A percentile compares a stretch with the other conserved stretches of the same genome.
phyloP scores from a whole-genome alignment of 1,284 basidiomycete genomes.

The Apiotrichum brassicae region DNA sequence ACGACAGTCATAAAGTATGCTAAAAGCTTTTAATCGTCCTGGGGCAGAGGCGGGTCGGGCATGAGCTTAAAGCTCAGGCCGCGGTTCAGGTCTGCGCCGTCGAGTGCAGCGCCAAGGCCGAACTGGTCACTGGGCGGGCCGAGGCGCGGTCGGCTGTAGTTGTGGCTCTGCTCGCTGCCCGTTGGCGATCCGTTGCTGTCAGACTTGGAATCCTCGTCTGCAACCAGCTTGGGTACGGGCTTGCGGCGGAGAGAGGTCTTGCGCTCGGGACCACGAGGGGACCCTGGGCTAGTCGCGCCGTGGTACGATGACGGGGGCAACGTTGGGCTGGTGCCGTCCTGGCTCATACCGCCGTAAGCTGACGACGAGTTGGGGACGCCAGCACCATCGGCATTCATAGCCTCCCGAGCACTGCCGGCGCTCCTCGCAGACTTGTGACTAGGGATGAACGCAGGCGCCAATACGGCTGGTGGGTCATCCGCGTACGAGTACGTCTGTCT shows the following conservation, averaged over 20 bases:
- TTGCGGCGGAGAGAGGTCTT: conserved; percentile 17
- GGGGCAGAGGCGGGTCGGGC: conserved; percentile 14
- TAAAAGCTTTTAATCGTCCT: conserved; percentile 2
- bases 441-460: not conserved
- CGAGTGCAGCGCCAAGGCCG: conserved; percentile 13
- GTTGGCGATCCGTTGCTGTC: not conserved
- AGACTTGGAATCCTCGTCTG: not conserved
- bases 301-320: not conserved
- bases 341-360: not conserved
- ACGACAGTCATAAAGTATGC: no score
- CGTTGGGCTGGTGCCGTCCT: not conserved
- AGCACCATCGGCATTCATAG: not conserved
- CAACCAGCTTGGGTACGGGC: conserved; percentile 14
- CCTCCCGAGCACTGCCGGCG: not conserved
- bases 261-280: conserved; percentile 4
- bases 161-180: not conserved
- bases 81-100: not conserved
- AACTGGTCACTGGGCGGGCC: conserved; percentile 1
- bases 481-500: not conserved
- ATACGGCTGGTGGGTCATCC: not conserved
- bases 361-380: not conserved
- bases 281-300: not conserved
- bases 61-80: conserved; percentile 10
- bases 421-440: not conserved
- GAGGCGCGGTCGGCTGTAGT: not conserved